Conservation (phyloP, 441 rosid genomes). For the Brassica hybrid region DNA sequence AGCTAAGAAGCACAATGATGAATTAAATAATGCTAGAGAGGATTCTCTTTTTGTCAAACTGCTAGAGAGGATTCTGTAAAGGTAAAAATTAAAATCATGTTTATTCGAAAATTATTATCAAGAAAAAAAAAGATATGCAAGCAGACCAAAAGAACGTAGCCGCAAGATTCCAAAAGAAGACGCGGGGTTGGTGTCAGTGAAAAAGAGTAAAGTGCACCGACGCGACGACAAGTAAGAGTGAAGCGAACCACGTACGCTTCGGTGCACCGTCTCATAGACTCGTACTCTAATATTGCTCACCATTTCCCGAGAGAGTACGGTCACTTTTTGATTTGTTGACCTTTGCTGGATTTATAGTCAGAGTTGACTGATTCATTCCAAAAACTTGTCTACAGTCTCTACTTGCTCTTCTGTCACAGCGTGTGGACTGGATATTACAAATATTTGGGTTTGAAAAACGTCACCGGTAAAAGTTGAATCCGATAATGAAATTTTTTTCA, state of each 20-base stretch:
- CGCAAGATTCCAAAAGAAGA: conserved; percentile 31
- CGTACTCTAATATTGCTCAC: conserved; percentile 10
- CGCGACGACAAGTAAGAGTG: conserved; percentile 45
- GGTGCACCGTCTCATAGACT: conserved; percentile 41
- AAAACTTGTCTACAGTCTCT: too few relatives aligned
- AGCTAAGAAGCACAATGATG: conserved; percentile 40
- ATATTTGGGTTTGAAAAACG: too few relatives aligned
- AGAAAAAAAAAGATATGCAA: background rate
- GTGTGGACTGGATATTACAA: too few relatives aligned
- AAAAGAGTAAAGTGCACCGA: conserved; percentile 40
- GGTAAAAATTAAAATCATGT: background rate
- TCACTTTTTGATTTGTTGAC: background rate
- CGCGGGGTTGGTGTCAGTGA: conserved; percentile 37
- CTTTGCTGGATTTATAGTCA: too few relatives aligned
- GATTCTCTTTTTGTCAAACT: conserved; percentile 2
- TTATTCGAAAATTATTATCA: background rate
- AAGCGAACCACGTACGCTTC: conserved; percentile 23
- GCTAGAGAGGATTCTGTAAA: conserved; percentile 30
- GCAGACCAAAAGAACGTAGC: background rate
- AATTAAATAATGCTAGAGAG: conserved; percentile 38
- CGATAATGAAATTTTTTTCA: too few relatives aligned
- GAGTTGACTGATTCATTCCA: too few relatives aligned
- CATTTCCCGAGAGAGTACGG: conserved; percentile 36
- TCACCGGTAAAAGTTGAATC: too few relatives aligned
- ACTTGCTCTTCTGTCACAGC: too few relatives aligned